Percentiles rank a stretch among this genome's conserved stretches.
Conservation (phyloP, 78 protist species). For the Dictyostelium purpureum region DNA sequence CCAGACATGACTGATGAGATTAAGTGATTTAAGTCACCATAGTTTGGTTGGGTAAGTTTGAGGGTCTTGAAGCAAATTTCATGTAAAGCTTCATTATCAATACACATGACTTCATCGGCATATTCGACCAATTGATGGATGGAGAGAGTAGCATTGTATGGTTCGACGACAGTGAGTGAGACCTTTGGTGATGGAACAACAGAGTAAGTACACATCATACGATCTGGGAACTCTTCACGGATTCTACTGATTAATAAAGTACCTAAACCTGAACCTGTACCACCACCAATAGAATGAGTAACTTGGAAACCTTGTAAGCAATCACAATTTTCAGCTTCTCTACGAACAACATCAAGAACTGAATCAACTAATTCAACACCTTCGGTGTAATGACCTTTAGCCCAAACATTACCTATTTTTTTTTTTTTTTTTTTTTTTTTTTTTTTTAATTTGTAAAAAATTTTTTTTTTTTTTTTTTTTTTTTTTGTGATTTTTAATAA, state of each 20-base stretch:
- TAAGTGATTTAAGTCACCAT: constrained; percentile 97
- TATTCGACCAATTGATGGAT: constrained; percentile 98
- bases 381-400: constrained; percentile 98
- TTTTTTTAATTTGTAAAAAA: background rate
- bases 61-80: constrained; percentile 97
- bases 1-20: constrained; percentile 98
- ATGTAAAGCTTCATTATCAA: constrained; percentile 99
- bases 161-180: constrained; percentile 98
- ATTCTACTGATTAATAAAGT: constrained; percentile 92
- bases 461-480: background rate
- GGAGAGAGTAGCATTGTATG: constrained; percentile 99
- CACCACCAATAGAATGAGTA: constrained; percentile 99
- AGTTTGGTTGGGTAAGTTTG: constrained; percentile 96
- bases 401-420: constrained; percentile 96
- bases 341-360: constrained; percentile 97
- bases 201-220: constrained; percentile 97
- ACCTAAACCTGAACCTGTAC: constrained; percentile 99
- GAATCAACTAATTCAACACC: constrained; percentile 96
- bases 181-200: constrained; percentile 99
- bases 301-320: constrained; percentile 99
- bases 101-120: constrained; percentile 95
- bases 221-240: constrained; percentile 98
- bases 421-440: background rate
- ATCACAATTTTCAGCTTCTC: constrained; percentile 98
- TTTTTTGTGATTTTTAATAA: background rate